These are phyloP conservation scores for Coniella vitis DNA, from an alignment of 2,329 filamentous ascomycete species.

Conservation along the genomic window DNA sequence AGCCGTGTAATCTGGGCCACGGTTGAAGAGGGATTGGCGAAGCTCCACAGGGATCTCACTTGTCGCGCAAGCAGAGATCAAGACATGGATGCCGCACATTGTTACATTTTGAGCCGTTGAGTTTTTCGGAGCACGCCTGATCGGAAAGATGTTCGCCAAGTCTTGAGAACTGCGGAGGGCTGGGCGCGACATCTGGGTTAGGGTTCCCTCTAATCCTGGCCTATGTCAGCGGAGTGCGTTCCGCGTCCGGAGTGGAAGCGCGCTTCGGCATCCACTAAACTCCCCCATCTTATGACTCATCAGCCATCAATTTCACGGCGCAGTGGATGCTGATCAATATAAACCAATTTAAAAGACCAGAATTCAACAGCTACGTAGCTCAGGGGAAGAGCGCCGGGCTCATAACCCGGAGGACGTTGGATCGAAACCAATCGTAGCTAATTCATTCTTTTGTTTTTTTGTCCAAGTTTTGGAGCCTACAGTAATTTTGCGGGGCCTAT, in stretches of 20 bases:
- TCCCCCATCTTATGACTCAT: neutral
- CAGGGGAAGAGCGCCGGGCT: constrained; percentile 15
- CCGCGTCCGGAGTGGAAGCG: too few species aligned
- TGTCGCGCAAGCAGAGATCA: constrained; percentile 33
- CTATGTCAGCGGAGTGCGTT: too few species aligned
- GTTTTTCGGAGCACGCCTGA: neutral
- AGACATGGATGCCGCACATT: constrained; percentile 58
- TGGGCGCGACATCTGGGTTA: too few species aligned
- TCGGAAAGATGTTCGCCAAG: neutral
- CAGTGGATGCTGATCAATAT: neutral
- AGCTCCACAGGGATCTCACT: constrained; percentile 30
- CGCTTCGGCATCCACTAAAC: neutral
- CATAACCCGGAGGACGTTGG: constrained; percentile 13
- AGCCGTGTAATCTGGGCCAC: constrained; percentile 54
- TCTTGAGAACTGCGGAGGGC: neutral
- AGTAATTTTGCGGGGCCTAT: neutral
- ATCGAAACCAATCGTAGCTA: constrained; percentile 14
- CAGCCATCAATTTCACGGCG: neutral
- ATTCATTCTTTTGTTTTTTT: neutral
- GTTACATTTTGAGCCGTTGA: constrained; percentile 6
- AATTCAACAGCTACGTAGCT: constrained; percentile 12
- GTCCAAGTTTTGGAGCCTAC: too few species aligned
- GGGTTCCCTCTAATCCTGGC: too few species aligned
- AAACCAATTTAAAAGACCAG: neutral
- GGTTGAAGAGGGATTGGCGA: constrained; percentile 41